Evolutionary conservation across 108 stramenopile species (phyloP).

Genomic region (Nannochloropsis granulata): DNA sequence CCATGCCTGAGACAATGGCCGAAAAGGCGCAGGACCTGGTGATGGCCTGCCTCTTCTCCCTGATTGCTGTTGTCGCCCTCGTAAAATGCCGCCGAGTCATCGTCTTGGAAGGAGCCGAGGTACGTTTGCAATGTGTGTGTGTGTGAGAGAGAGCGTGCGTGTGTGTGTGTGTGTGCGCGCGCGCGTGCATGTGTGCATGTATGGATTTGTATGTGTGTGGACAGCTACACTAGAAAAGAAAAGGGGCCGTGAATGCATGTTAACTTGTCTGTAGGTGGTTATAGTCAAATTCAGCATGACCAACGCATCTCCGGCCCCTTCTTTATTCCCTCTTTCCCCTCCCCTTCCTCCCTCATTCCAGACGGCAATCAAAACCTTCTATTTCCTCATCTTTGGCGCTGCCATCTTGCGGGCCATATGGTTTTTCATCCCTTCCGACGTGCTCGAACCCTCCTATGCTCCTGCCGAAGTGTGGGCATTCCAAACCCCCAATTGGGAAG

Average conservation of each 20-base stretch:
- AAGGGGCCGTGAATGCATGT: too few relatives aligned
- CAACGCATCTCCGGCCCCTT: too few relatives aligned
- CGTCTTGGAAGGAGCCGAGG: background rate
- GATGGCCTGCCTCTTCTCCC: background rate
- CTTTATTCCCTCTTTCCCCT: background rate
- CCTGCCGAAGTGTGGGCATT: constrained; percentile 73
- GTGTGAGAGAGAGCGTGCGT: too few relatives aligned
- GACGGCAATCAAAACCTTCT: constrained; percentile 83
- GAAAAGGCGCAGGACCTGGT: background rate
- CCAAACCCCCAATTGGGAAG: constrained; percentile 55
- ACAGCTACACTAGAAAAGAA: too few relatives aligned
- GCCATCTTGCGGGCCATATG: constrained; percentile 56
- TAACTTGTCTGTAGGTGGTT: too few relatives aligned
- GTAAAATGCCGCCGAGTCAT: background rate
- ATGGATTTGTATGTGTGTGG: too few relatives aligned
- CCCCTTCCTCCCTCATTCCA: background rate
- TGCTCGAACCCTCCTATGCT: constrained; percentile 61
- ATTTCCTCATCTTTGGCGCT: constrained; percentile 72
- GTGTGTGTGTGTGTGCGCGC: too few relatives aligned
- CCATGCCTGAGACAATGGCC: background rate
- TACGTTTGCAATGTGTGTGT: background rate
- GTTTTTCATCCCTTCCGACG: constrained; percentile 66
- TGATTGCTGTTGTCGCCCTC: background rate
- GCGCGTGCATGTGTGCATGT: too few relatives aligned
- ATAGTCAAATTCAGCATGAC: too few relatives aligned